Conservation (phyloP, 2,329 filamentous ascomycete genomes). For the Fusarium annulatum region DNA sequence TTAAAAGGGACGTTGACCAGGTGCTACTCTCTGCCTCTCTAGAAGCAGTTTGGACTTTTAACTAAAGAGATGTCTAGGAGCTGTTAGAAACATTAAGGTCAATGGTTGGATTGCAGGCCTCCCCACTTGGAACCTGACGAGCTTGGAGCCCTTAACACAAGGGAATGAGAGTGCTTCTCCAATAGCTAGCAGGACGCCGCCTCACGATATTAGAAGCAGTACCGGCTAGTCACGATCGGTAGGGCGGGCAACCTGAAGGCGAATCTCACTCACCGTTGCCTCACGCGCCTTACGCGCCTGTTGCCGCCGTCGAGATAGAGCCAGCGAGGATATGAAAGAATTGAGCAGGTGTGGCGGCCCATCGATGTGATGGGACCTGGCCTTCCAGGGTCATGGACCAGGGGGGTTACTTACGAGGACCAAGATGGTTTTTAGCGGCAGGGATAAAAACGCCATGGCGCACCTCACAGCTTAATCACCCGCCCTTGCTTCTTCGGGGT, state of each 20-base stretch:
- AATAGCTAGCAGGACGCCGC: constrained; percentile 39
- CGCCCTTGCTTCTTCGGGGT: constrained; percentile 19
- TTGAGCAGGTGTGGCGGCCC: constrained; percentile 11
- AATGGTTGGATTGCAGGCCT: constrained; percentile 40
- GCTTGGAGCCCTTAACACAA: constrained; percentile 38
- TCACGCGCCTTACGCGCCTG: constrained; percentile 42
- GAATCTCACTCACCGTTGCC: constrained; percentile 37
- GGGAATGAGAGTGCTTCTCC: constrained; percentile 30
- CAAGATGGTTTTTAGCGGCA: constrained; percentile 14
- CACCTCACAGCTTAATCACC: constrained; percentile 3
- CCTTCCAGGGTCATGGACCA: constrained; percentile 1
- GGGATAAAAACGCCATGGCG: constrained; percentile 22
- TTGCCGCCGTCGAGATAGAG: constrained; percentile 21
- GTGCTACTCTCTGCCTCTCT: constrained; percentile 22
- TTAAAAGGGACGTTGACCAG: constrained; percentile 44
- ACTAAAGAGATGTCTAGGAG: constrained; percentile 31
- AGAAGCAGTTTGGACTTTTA: constrained; percentile 29
- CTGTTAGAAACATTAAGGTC: constrained; percentile 32
- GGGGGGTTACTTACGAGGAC: constrained; percentile 14
- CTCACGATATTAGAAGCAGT: constrained; percentile 37
- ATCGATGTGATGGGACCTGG: constrained; percentile 16
- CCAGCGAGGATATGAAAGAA: constrained; percentile 10
- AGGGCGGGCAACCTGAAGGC: constrained; percentile 39
- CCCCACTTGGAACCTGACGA: constrained; percentile 38
- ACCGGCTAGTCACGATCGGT: constrained; percentile 31